Conservation (phyloP, 106 monocot genomes). For the Narthecium ossifragum region DNA sequence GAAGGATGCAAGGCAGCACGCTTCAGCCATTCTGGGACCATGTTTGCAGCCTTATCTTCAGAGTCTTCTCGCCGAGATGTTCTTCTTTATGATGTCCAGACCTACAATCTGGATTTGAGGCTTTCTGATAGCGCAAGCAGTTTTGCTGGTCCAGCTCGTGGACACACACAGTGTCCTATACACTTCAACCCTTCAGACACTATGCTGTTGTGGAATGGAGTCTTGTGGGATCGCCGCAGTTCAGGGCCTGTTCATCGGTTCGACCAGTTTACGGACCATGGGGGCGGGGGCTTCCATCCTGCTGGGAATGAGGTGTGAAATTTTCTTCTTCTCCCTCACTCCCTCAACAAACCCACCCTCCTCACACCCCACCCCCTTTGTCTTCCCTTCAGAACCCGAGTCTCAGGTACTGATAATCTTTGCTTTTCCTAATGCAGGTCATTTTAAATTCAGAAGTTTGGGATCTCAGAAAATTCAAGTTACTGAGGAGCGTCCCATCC, state of each 20-base stretch:
- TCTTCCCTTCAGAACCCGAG: too few relatives aligned
- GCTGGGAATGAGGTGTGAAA: conserved; percentile 90
- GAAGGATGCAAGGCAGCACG: conserved; percentile 85
- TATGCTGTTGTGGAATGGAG: conserved; percentile 90
- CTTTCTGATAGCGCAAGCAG: conserved; percentile 37
- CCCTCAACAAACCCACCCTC: too few relatives aligned
- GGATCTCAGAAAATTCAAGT: conserved; percentile 92
- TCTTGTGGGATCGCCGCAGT: conserved; percentile 81
- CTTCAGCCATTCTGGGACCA: conserved; percentile 73
- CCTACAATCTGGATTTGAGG: conserved; percentile 43
- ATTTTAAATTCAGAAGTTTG: conserved; percentile 97
- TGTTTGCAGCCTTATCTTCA: conserved; percentile 72
- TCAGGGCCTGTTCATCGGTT: conserved; percentile 68
- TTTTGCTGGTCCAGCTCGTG: conserved; percentile 32
- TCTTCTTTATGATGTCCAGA: conserved; percentile 88
- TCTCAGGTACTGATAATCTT: too few relatives aligned
- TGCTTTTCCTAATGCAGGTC: conserved; percentile 63
- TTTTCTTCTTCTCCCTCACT: not conserved
- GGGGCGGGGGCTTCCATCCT: conserved; percentile 98
- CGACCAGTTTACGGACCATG: conserved; percentile 95
- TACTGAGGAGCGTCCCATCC: conserved; percentile 80
- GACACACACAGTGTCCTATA: conserved; percentile 54
- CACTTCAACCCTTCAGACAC: conserved; percentile 86
- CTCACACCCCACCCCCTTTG: too few relatives aligned
- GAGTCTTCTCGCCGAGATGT: conserved; percentile 59